A percentile compares a stretch with the other conserved stretches of the same genome.
phyloP scores from a whole-genome alignment of 257 asterid genomes.

The Gardenia jasminoides region DNA sequence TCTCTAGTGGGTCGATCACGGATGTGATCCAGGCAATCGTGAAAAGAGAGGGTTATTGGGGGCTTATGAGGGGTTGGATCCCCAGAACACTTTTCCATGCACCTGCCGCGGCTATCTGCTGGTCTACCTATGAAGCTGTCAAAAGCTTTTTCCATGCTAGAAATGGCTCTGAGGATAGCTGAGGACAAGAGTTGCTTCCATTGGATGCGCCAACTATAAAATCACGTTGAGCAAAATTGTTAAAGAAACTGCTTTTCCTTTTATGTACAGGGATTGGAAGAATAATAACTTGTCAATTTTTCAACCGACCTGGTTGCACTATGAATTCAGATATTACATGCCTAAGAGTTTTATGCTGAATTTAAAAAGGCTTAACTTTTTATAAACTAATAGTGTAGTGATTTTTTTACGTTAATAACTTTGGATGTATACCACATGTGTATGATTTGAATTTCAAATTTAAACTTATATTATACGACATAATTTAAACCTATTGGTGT shows the following conservation, averaged over 20 bases:
- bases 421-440: no score
- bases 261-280: background rate
- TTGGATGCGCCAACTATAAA: background rate
- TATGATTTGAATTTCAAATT: no score
- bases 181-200: background rate
- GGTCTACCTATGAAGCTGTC: conserved; percentile 69
- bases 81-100: conserved; percentile 75
- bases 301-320: background rate
- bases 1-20: conserved; percentile 46
- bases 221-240: background rate
- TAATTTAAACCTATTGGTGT: no score
- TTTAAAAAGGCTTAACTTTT: no score
- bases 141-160: conserved; percentile 43
- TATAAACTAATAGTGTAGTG: no score
- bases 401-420: no score
- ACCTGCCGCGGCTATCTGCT: conserved; percentile 71
- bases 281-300: background rate
- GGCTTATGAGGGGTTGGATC: conserved; percentile 58
- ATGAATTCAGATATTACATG: background rate
- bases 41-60: conserved; percentile 55
- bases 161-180: conserved; percentile 10
- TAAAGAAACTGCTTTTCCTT: background rate
- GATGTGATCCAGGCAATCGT: conserved; percentile 38
- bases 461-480: no score
- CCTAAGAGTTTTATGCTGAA: background rate